Percentiles rank a stretch among this genome's conserved stretches.
These are phyloP conservation scores for Rhizopogon roseolus DNA, from an alignment of 768 basidiomycete genomes.

Conservation along the genomic window DNA sequence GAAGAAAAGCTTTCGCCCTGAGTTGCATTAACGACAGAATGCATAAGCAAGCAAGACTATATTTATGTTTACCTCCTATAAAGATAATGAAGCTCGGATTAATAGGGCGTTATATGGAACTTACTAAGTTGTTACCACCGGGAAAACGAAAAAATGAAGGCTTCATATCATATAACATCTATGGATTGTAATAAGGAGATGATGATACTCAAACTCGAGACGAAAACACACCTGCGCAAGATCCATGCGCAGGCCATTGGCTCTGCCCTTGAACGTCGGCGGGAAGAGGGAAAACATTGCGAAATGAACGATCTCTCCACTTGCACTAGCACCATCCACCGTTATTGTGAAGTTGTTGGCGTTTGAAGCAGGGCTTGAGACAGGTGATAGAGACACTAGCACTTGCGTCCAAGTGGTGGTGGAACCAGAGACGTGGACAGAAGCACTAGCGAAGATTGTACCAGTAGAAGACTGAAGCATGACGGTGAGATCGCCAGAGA, in stretches of 20 bases:
- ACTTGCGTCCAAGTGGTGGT: constrained; percentile 50
- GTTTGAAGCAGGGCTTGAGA: constrained; percentile 32
- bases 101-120: constrained; percentile 6
- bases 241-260: constrained; percentile 59
- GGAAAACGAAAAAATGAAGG: constrained; percentile 65
- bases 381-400: constrained; percentile 37
- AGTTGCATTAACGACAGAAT: constrained; percentile 7
- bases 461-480: constrained; percentile 43
- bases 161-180: constrained; percentile 51
- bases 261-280: constrained; percentile 56
- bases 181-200: not conserved
- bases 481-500: constrained; percentile 36
- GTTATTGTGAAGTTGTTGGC: constrained; percentile 52
- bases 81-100: constrained; percentile 16
- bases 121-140: constrained; percentile 61
- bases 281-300: constrained; percentile 64
- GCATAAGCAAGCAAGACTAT: not conserved
- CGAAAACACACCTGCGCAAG: constrained; percentile 44
- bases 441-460: constrained; percentile 35
- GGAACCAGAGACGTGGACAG: constrained; percentile 33
- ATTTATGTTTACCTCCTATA: constrained; percentile 34
- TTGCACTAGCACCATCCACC: constrained; percentile 35
- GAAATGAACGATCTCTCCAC: constrained; percentile 47
- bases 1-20: constrained; percentile 49
- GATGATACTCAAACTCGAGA: not conserved